Conservation (phyloP, 2,329 filamentous ascomycete genomes). For the Neonectria coccinea region DNA sequence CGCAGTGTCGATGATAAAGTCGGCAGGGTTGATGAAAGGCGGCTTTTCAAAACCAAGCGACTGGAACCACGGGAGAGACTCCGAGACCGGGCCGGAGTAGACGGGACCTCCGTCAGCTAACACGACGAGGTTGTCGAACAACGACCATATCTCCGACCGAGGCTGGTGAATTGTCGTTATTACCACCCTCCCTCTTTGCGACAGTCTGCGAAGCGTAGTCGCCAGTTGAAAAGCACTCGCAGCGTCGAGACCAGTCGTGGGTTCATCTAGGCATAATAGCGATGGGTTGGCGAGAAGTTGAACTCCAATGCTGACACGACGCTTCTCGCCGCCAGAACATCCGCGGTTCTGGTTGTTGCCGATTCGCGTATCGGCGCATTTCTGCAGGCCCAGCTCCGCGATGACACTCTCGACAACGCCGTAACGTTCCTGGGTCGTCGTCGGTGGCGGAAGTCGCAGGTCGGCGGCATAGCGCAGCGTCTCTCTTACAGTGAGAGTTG, state of each 20-base stretch:
- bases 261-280: constrained; percentile 80
- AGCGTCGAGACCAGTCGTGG: constrained; percentile 80
- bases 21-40: constrained; percentile 79
- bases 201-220: constrained; percentile 73
- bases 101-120: constrained; percentile 74
- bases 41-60: constrained; percentile 69
- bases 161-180: constrained; percentile 81
- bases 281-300: constrained; percentile 81
- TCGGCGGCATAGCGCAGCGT: constrained; percentile 78
- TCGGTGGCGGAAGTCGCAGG: constrained; percentile 73
- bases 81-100: constrained; percentile 69
- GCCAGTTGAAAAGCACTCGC: constrained; percentile 80
- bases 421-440: constrained; percentile 66
- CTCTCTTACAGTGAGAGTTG: constrained; percentile 78
- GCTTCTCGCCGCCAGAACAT: constrained; percentile 81
- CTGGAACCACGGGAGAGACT: constrained; percentile 73
- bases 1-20: constrained; percentile 77
- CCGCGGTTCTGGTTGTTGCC: constrained; percentile 77
- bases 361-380: constrained; percentile 79
- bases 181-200: constrained; percentile 73
- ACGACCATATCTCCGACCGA: constrained; percentile 80
- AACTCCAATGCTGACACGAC: constrained; percentile 79
- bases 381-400: constrained; percentile 77
- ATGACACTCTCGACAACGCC: constrained; percentile 79
- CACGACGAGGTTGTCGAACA: constrained; percentile 79